Percentiles rank a stretch among this genome's conserved stretches.
Conservation (phyloP, 345 rosid genomes). For the Gossypium stocksii region DNA sequence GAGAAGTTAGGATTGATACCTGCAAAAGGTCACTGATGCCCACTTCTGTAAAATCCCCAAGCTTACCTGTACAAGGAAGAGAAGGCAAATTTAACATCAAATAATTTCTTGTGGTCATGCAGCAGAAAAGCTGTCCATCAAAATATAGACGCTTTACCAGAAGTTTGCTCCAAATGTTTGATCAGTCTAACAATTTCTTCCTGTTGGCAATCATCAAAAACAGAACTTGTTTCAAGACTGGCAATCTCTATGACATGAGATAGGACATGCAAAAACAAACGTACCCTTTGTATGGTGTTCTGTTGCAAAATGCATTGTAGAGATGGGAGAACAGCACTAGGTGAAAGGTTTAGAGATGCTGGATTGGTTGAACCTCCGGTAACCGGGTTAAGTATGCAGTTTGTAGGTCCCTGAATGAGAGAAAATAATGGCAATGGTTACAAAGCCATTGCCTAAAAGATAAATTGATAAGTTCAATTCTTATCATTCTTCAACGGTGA, state of each 20-base stretch:
- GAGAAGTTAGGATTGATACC: constrained; percentile 32
- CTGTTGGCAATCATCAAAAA: constrained; percentile 42
- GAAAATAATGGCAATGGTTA: constrained; percentile 30
- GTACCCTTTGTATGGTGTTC: constrained; percentile 76
- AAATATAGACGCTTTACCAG: constrained; percentile 48
- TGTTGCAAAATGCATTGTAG: constrained; percentile 82
- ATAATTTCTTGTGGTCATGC: not conserved
- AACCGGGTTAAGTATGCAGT: constrained; percentile 39
- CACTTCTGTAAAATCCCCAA: constrained; percentile 49
- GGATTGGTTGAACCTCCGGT: constrained; percentile 46
- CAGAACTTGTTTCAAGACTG: not conserved
- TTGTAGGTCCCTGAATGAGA: constrained; percentile 58
- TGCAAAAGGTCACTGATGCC: constrained; percentile 53
- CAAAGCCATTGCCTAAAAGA: constrained; percentile 35
- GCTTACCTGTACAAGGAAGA: constrained; percentile 51
- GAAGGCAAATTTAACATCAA: constrained; percentile 15
- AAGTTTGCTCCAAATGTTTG: constrained; percentile 68
- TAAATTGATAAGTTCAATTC: constrained; percentile 32
- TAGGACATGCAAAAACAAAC: constrained; percentile 2
- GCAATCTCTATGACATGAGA: not conserved
- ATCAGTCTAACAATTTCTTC: constrained; percentile 86
- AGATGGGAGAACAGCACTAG: constrained; percentile 59
- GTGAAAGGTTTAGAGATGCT: constrained; percentile 38
- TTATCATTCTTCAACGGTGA: constrained; percentile 3
- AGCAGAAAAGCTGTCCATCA: constrained; percentile 5